A percentile compares a stretch with the other conserved stretches of the same genome.
Conservation (phyloP, 306 rosid genomes). For the Bauhinia variegata region DNA sequence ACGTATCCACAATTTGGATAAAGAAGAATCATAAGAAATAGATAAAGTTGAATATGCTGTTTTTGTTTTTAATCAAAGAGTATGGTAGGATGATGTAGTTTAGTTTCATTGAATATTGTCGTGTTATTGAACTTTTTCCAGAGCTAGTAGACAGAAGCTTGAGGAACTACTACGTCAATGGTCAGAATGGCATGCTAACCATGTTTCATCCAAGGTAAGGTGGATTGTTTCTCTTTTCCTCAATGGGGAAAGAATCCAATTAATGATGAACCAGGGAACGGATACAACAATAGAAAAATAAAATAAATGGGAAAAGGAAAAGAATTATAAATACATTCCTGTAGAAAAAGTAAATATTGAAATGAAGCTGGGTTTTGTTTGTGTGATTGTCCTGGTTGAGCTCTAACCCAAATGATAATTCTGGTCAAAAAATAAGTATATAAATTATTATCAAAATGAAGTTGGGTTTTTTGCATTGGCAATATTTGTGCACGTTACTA, state of each 20-base stretch:
- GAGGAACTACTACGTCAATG: conserved; percentile 83
- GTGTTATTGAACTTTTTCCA: conserved; percentile 40
- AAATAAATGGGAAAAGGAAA: conserved; percentile 10
- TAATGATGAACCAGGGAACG: neutral
- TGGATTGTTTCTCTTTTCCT: neutral
- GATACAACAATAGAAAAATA: conserved; percentile 9
- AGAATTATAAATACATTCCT: neutral
- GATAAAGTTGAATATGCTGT: neutral
- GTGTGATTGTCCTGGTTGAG: conserved; percentile 10
- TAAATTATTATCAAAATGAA: neutral
- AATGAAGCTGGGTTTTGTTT: conserved; percentile 19
- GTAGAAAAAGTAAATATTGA: conserved; percentile 4
- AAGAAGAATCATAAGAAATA: neutral
- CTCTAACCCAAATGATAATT: conserved; percentile 26
- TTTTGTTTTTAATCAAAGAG: neutral
- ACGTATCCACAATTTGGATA: neutral
- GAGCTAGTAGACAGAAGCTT: conserved; percentile 87
- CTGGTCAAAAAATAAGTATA: conserved; percentile 5
- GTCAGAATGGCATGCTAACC: conserved; percentile 94
- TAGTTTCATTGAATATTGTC: conserved; percentile 11
- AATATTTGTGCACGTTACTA: conserved; percentile 16
- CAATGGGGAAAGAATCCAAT: conserved; percentile 12
- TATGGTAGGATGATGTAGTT: neutral
- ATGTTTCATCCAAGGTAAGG: conserved; percentile 63
- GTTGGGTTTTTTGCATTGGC: neutral